Evolutionary conservation across 2,329 filamentous ascomycete genomes (phyloP), one percentile per base, ranked within the genome.

Genomic region (Aspergillus floridensis): DNA sequence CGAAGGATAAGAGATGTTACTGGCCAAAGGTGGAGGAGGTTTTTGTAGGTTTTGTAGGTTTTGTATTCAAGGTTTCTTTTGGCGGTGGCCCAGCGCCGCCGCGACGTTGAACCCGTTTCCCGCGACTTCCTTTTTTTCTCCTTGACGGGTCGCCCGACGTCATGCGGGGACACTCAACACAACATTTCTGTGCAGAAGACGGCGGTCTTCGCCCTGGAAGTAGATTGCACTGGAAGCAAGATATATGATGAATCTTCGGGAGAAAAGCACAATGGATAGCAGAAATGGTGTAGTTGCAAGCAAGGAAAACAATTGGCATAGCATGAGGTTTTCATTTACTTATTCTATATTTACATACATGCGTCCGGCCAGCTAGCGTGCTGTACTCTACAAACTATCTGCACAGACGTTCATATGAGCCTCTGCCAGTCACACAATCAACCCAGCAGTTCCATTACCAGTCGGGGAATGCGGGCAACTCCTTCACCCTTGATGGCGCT

Each of bases 401-500:
- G 16, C 14, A 44, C 16, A 16, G 3, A 44, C 38, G 6, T 19
- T 6, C 32, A 35, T 8, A 12, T 51, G 4, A 51, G 11, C 11
- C 12, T 35, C 32, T 35, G 32, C 4, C 32, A 35, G 14, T 35
- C 14, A 29, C 14, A 16, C 10, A 21, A 29, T 70, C 61, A 70
- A 49, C 78, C 75, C 60, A 81, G 61, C 53, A 79, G 69, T 46
- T 76, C 73, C 60, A 79, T 74, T 35, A 78, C 73, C 44, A 76
- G 69, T 44, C 72, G 71, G 2, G 77, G 76, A 54, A 80, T 77
- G 19, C 72, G 70, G 58, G 92, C 86, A 8, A 96, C 88, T 3
- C 93, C 93, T 72, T 97, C 88, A 5, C 90, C 91, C 59, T 88
- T 85, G 63, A 97, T 96, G 51, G 93, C 95, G 73, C 93, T 96